Conservation (phyloP, 1,284 basidiomycete genomes). For the Chiua sp. region DNA sequence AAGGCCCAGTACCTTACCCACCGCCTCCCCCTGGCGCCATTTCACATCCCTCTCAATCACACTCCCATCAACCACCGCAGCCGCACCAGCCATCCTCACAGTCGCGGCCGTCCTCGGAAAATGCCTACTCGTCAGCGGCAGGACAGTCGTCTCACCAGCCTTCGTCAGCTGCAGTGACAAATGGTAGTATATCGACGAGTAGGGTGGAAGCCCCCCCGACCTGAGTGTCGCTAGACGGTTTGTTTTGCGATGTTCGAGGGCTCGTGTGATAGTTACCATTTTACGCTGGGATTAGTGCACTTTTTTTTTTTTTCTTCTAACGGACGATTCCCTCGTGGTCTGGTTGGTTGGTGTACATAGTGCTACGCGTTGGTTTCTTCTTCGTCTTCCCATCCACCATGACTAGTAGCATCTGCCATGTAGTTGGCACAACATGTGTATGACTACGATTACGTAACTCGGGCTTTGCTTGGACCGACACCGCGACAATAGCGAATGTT, state of each 20-base stretch:
- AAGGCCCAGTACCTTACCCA: constrained; percentile 48
- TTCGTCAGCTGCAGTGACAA: constrained; percentile 38
- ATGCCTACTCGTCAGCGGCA: constrained; percentile 48
- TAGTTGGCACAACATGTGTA: constrained; percentile 15
- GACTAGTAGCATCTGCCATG: constrained; percentile 17
- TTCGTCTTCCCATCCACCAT: constrained; percentile 11
- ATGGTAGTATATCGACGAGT: constrained; percentile 38
- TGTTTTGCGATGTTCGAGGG: constrained; percentile 12
- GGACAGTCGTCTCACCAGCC: constrained; percentile 35
- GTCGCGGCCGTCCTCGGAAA: constrained; percentile 53
- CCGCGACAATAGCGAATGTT: too few relatives aligned
- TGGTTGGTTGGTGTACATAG: constrained; percentile 37
- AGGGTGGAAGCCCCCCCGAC: constrained; percentile 37
- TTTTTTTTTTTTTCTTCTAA: constrained; percentile 23
- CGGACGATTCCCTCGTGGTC: constrained; percentile 29
- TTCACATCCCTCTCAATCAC: constrained; percentile 45
- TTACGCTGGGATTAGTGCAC: constrained; percentile 29
- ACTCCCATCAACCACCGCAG: constrained; percentile 41
- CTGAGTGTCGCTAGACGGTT: constrained; percentile 12
- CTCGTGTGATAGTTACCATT: constrained; percentile 18
- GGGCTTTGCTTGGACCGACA: neutral
- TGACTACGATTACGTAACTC: constrained; percentile 32
- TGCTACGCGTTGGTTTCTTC: constrained; percentile 16
- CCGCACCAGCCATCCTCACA: constrained; percentile 38
- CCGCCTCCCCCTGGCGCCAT: constrained; percentile 48